A percentile compares a stretch with the other conserved stretches of the same genome.
These are phyloP conservation scores for Raffaelea ambrosiae DNA, from an alignment of 2,329 filamentous ascomycete species.

Conservation along the genomic window DNA sequence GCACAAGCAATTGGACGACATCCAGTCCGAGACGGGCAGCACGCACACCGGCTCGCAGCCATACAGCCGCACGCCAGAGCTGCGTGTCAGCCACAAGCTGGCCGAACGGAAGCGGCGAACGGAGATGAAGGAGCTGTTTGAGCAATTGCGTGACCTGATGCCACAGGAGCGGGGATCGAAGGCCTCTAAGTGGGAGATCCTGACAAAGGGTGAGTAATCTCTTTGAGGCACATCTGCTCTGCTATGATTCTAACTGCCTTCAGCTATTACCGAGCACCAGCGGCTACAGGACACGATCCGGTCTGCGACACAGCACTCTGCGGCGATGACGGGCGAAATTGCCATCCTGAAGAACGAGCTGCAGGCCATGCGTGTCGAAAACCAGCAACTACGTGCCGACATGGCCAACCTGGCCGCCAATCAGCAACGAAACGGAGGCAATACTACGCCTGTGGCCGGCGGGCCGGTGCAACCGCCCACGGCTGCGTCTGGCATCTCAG, in stretches of 20 bases:
- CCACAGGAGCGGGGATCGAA: slow-evolving; percentile 76
- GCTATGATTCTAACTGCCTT: slow-evolving; percentile 1
- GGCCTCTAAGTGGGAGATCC: slow-evolving; percentile 82
- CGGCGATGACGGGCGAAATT: slow-evolving; percentile 31
- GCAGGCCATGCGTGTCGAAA: slow-evolving; percentile 37
- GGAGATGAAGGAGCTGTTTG: slow-evolving; percentile 84
- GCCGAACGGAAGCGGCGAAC: slow-evolving; percentile 76
- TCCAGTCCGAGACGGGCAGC: slow-evolving; percentile 52
- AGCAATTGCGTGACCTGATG: slow-evolving; percentile 68
- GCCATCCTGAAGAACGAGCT: slow-evolving; percentile 42
- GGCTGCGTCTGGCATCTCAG: slow-evolving; percentile 6
- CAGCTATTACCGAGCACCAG: slow-evolving; percentile 55
- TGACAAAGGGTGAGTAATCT: slow-evolving; percentile 64
- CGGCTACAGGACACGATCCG: slow-evolving; percentile 42
- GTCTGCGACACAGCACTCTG: slow-evolving; percentile 35
- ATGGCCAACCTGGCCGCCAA: slow-evolving; percentile 16
- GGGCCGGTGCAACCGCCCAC: neutral
- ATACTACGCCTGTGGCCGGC: neutral
- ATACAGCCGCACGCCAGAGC: slow-evolving; percentile 74
- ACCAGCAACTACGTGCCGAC: slow-evolving; percentile 34
- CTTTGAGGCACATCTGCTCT: neutral
- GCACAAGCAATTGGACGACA: slow-evolving; percentile 60
- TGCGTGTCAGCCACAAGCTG: slow-evolving; percentile 76
- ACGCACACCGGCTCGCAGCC: slow-evolving; percentile 53
- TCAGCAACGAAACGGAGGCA: slow-evolving; percentile 11